These are phyloP conservation scores for Aspergillus transmontanensis DNA, from an alignment of 2,329 filamentous ascomycete species.

Conservation along the genomic window DNA sequence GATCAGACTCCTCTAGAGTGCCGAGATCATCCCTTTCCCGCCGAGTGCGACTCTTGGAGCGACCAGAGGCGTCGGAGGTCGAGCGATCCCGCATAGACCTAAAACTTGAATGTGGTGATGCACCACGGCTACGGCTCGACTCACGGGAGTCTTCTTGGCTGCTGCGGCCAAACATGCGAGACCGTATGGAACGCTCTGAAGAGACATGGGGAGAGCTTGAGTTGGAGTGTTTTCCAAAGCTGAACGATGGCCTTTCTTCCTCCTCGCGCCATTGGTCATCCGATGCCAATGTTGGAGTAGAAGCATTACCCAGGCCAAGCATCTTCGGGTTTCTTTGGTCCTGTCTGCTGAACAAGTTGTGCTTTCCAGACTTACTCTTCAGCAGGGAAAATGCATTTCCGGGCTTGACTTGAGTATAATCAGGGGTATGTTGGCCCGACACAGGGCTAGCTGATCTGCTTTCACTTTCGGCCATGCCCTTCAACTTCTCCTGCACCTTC, in stretches of 20 bases:
- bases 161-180: slow-evolving; percentile 30
- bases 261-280: slow-evolving; percentile 44
- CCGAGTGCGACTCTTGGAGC: slow-evolving; percentile 57
- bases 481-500: slow-evolving; percentile 52
- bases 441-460: slow-evolving; percentile 49
- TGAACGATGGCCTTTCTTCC: slow-evolving; percentile 33
- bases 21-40: slow-evolving; percentile 59
- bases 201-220: slow-evolving; percentile 41
- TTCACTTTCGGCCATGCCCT: slow-evolving; percentile 44
- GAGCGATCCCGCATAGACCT: slow-evolving; percentile 54
- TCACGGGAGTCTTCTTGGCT: slow-evolving; percentile 41
- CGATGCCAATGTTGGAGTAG: slow-evolving; percentile 36
- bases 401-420: slow-evolving; percentile 33
- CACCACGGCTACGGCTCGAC: slow-evolving; percentile 37
- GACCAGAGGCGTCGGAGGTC: slow-evolving; percentile 55
- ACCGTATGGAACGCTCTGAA: slow-evolving; percentile 30
- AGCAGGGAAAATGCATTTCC: slow-evolving; percentile 49
- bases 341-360: slow-evolving; percentile 28
- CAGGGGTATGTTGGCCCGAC: slow-evolving; percentile 37
- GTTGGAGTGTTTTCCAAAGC: slow-evolving; percentile 39
- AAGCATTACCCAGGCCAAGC: slow-evolving; percentile 43
- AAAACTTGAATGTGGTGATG: slow-evolving; percentile 42
- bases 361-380: slow-evolving; percentile 45
- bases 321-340: slow-evolving; percentile 46
- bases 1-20: slow-evolving; percentile 51